A percentile compares a stretch with the other conserved stretches of the same genome.
These are phyloP conservation scores for Cercospora berteroae DNA, from an alignment of 2,329 filamentous ascomycete species.

Conservation along the genomic window DNA sequence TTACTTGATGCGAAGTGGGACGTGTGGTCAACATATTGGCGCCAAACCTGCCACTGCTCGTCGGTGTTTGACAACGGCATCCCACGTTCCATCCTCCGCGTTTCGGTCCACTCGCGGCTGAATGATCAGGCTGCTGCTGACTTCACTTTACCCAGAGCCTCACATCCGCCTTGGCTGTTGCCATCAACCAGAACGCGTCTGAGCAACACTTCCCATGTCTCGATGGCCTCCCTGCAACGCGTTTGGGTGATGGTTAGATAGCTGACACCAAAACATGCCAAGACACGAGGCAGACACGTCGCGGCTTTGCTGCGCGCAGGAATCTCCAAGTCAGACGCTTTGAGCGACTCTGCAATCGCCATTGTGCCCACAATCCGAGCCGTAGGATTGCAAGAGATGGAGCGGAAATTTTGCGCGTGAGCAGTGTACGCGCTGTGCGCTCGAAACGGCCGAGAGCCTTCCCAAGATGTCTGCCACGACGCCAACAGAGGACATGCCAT, in stretches of 20 bases:
- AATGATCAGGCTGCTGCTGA: conserved; percentile 4
- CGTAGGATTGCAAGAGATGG: neutral
- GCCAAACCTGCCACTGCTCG: neutral
- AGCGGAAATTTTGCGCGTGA: neutral
- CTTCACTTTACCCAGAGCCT: neutral
- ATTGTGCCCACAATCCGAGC: neutral
- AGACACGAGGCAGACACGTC: neutral
- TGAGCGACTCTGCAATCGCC: neutral
- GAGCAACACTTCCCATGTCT: neutral
- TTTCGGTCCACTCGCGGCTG: conserved; percentile 8
- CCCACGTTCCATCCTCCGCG: conserved; percentile 4
- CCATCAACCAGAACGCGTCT: neutral
- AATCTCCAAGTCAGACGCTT: neutral
- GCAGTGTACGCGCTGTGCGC: neutral
- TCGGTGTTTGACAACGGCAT: conserved; percentile 8
- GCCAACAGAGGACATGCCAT: neutral
- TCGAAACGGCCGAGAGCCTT: neutral
- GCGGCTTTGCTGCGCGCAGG: neutral
- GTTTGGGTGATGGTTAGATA: neutral
- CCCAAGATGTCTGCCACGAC: neutral
- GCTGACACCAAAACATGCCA: neutral
- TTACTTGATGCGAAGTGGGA: neutral
- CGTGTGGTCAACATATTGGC: neutral
- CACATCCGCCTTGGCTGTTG: neutral
- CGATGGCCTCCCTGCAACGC: neutral